These are phyloP conservation scores for Penicillium vulpinum DNA, from an alignment of 2,329 filamentous ascomycete species.

Conservation along the genomic window DNA sequence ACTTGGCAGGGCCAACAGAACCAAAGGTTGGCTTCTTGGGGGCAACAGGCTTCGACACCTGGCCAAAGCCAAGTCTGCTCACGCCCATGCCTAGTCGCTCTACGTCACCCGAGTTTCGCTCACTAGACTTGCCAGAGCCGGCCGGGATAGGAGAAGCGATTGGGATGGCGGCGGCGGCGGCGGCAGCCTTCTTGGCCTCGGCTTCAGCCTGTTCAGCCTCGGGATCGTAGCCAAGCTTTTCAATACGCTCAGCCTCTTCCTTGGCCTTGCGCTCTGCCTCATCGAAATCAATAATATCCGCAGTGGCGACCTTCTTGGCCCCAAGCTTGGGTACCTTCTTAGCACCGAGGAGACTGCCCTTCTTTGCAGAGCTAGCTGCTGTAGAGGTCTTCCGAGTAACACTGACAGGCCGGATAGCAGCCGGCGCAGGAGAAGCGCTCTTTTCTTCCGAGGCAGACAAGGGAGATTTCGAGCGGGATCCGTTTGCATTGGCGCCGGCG, in stretches of 20 bases:
- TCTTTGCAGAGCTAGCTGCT: constrained; percentile 66
- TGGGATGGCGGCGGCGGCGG: constrained; percentile 51
- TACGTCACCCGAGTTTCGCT: constrained; percentile 69
- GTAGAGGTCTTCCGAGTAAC: constrained; percentile 75
- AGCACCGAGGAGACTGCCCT: constrained; percentile 79
- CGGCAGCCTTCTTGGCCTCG: constrained; percentile 27
- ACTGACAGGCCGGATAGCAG: constrained; percentile 71
- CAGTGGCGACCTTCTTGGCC: constrained; percentile 79
- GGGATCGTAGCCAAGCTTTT: constrained; percentile 91
- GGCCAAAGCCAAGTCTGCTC: constrained; percentile 80
- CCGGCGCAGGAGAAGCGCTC: constrained; percentile 55
- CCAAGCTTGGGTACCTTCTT: constrained; percentile 84
- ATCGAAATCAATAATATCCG: constrained; percentile 87
- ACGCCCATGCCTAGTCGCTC: constrained; percentile 90
- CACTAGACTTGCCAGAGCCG: constrained; percentile 59
- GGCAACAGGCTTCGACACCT: constrained; percentile 61
- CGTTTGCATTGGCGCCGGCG: constrained; percentile 65
- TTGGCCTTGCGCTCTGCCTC: constrained; percentile 96
- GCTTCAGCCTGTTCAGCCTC: constrained; percentile 70
- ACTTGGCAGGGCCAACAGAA: constrained; percentile 73
- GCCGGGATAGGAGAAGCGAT: constrained; percentile 76
- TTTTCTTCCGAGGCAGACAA: constrained; percentile 60
- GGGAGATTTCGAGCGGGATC: constrained; percentile 79
- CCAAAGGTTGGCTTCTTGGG: constrained; percentile 87
- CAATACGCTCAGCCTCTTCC: constrained; percentile 94